Evolutionary conservation across 2,329 filamentous ascomycete genomes (phyloP).

Genomic region (Ceratocystis cubensis): DNA sequence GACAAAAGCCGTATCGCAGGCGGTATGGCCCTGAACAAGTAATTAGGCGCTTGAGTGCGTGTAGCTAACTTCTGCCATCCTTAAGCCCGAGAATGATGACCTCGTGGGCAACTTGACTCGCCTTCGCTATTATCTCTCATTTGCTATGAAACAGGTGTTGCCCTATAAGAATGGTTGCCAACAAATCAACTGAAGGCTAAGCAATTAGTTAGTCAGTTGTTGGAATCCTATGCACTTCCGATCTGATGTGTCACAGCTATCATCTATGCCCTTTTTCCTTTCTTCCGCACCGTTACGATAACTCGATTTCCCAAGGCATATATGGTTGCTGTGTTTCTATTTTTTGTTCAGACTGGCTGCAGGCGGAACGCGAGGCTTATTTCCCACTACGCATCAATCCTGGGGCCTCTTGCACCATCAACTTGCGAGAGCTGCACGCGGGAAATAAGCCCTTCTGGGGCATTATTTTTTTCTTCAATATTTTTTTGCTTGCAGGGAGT

Average conservation of each 20-base stretch:
- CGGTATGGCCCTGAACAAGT: conserved; percentile 48
- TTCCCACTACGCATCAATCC: neutral
- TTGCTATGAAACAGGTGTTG: neutral
- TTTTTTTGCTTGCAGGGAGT: neutral
- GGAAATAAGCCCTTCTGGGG: conserved; percentile 21
- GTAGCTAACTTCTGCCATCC: neutral
- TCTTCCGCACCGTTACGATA: neutral
- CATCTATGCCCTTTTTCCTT: neutral
- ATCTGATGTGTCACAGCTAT: neutral
- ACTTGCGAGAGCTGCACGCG: neutral
- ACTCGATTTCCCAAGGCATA: neutral
- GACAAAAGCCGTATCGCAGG: conserved; percentile 62
- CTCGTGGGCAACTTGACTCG: neutral
- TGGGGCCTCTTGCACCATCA: neutral
- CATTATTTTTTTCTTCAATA: conserved; percentile 8
- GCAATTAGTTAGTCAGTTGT: neutral
- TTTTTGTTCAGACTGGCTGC: neutral
- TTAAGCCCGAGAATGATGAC: neutral
- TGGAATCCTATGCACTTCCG: neutral
- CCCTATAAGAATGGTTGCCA: neutral
- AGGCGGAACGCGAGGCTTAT: neutral
- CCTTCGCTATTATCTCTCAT: neutral
- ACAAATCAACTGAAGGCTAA: neutral
- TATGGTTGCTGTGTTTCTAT: neutral
- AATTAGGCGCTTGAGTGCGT: conserved; percentile 28